Conservation (phyloP, 371 early-diverging fungal genomes). For the Chytridium lagenaria region DNA sequence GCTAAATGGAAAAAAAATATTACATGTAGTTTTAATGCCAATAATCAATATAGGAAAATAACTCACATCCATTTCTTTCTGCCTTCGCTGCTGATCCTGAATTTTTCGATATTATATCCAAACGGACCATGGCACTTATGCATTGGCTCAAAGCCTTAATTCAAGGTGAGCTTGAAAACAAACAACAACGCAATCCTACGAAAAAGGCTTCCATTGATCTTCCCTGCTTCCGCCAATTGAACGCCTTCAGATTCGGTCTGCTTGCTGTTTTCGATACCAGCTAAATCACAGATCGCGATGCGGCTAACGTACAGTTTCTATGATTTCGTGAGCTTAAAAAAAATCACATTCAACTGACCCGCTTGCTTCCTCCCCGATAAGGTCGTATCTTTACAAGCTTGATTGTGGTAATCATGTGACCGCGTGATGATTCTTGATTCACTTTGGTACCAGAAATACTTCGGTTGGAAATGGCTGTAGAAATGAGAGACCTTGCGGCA, state of each 20-base stretch:
- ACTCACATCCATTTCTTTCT: neutral
- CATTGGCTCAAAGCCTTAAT: constrained; percentile 7
- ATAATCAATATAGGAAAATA: neutral
- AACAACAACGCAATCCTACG: neutral
- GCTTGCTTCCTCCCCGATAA: neutral
- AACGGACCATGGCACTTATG: neutral
- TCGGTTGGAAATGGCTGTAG: constrained; percentile 21
- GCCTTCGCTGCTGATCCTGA: neutral
- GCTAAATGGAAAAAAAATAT: neutral
- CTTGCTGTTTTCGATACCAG: constrained; percentile 37
- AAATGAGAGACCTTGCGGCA: constrained; percentile 14
- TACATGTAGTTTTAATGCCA: neutral
- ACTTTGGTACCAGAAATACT: constrained; percentile 30
- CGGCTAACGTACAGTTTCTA: constrained; percentile 17
- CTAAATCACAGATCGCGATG: constrained; percentile 37
- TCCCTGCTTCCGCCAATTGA: constrained; percentile 19
- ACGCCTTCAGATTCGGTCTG: constrained; percentile 28
- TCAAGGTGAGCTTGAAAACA: neutral
- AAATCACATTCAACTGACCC: neutral
- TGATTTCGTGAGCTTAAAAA: neutral
- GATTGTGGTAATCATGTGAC: constrained; percentile 35
- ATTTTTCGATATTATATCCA: neutral
- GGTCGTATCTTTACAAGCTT: constrained; percentile 21
- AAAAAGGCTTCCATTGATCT: constrained; percentile 31
- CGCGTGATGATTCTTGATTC: constrained; percentile 31